phyloP scores from a whole-genome alignment of 2,329 filamentous ascomycete genomes.

The Cladophialophora carrionii region DNA sequence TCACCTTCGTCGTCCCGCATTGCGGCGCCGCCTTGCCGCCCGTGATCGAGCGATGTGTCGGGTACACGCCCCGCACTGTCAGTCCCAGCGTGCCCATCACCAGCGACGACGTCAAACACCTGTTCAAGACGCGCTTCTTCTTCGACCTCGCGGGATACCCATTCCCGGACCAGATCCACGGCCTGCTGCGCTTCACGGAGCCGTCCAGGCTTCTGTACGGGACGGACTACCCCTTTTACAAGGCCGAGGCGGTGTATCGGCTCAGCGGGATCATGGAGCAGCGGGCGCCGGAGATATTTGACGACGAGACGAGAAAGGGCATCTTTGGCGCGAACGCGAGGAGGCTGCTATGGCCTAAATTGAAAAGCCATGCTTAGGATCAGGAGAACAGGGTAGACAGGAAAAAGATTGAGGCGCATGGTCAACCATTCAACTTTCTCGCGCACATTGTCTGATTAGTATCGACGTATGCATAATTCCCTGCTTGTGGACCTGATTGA shows the following conservation, averaged over 20 bases:
- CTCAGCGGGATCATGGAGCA: neutral
- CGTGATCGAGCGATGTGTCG: conserved; percentile 21
- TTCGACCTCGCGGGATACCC: conserved; percentile 27
- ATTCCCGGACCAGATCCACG: conserved; percentile 41
- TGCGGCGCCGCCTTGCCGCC: conserved; percentile 50
- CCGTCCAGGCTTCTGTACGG: conserved; percentile 12
- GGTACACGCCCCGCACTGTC: conserved; percentile 3
- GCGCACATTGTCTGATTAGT: no score
- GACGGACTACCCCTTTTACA: conserved; percentile 18
- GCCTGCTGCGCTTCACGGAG: conserved; percentile 35
- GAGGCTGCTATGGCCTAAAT: neutral
- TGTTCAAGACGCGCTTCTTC: conserved; percentile 23
- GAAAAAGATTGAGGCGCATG: neutral
- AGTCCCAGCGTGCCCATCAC: neutral
- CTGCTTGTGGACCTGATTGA: no score
- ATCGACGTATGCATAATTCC: no score
- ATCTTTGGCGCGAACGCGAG: neutral
- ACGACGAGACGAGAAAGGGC: neutral
- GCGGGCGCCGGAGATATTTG: neutral
- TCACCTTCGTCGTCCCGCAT: conserved; percentile 55
- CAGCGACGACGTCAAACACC: conserved; percentile 10
- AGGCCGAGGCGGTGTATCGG: neutral
- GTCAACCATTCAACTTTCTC: neutral
- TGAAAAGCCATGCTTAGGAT: neutral
- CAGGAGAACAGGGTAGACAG: neutral